Conservation (phyloP, 108 stramenopile species). For the Conticribra guillardii region DNA sequence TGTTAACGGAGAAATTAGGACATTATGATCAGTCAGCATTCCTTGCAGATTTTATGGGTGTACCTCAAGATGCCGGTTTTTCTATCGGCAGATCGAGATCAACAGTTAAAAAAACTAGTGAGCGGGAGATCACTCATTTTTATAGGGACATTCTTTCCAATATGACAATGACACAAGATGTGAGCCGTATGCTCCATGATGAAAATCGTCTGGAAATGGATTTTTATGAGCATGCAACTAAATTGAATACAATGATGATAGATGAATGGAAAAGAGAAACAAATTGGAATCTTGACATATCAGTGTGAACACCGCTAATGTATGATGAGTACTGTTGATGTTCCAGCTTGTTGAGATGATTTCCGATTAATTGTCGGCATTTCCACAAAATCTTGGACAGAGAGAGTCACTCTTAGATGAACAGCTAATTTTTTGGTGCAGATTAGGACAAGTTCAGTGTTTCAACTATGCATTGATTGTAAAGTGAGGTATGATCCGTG, state of each 20-base stretch:
- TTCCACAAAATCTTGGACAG: too few species aligned
- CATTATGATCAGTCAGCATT: slow-evolving; percentile 23
- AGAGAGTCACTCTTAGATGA: too few species aligned
- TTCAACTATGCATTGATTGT: too few species aligned
- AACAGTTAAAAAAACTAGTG: slow-evolving; percentile 11
- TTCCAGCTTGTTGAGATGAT: too few species aligned
- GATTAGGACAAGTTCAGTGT: too few species aligned
- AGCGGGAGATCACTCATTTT: slow-evolving; percentile 30
- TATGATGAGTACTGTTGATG: too few species aligned
- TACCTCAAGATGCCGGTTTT: slow-evolving; percentile 32
- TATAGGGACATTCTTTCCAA: slow-evolving; percentile 28
- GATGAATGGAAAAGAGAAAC: slow-evolving; percentile 1
- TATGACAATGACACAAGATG: not conserved
- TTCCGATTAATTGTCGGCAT: too few species aligned
- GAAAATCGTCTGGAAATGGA: slow-evolving; percentile 2
- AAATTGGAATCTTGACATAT: too few species aligned
- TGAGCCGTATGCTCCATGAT: not conserved
- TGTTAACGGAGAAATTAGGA: slow-evolving; percentile 22
- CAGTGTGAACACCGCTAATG: too few species aligned
- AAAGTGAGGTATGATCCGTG: too few species aligned
- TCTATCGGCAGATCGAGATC: slow-evolving; percentile 3
- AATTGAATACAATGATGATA: not conserved
- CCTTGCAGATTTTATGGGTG: slow-evolving; percentile 34
- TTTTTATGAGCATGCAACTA: not conserved
- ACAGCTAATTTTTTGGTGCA: too few species aligned